Evolutionary conservation across 768 basidiomycete species (phyloP).

Genomic region (Mycena olivaceomarginata): DNA sequence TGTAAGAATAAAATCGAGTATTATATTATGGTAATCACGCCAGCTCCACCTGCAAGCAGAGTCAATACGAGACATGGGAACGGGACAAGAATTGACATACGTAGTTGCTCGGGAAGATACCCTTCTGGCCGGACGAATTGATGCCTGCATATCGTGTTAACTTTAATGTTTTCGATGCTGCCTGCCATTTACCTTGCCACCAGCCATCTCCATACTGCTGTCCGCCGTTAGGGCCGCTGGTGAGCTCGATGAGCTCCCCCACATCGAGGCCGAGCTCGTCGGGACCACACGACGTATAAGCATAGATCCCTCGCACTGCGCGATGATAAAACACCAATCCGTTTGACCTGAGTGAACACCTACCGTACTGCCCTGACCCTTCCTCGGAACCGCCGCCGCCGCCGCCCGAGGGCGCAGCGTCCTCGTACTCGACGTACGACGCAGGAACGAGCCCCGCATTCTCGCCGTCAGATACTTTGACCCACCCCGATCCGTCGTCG

Average conservation of each 20-base stretch:
- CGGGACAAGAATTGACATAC: conserved; percentile 66
- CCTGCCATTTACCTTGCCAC: conserved; percentile 83
- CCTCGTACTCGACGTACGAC: conserved; percentile 72
- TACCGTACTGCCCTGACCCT: conserved; percentile 72
- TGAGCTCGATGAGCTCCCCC: conserved; percentile 79
- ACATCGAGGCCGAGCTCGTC: conserved; percentile 81
- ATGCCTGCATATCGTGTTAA: conserved; percentile 67
- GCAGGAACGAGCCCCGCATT: conserved; percentile 88
- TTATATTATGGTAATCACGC: conserved; percentile 52
- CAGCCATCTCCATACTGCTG: conserved; percentile 85
- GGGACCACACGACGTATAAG: conserved; percentile 82
- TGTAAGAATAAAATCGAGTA: conserved; percentile 31
- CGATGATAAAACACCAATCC: conserved; percentile 33
- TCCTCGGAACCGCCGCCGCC: conserved; percentile 48
- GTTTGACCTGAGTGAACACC: conserved; percentile 45
- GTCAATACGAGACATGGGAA: conserved; percentile 44
- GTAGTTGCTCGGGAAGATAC: conserved; percentile 94
- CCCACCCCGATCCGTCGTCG: conserved; percentile 93
- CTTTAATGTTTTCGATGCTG: conserved; percentile 32
- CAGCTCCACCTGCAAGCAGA: conserved; percentile 67
- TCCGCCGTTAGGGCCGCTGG: conserved; percentile 76
- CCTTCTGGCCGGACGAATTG: conserved; percentile 76
- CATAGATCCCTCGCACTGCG: conserved; percentile 88
- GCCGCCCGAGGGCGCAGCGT: conserved; percentile 40
- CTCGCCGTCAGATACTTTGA: conserved; percentile 77